Evolutionary conservation across 2,329 filamentous ascomycete species (phyloP).

Genomic region (Alternaria alternata): DNA sequence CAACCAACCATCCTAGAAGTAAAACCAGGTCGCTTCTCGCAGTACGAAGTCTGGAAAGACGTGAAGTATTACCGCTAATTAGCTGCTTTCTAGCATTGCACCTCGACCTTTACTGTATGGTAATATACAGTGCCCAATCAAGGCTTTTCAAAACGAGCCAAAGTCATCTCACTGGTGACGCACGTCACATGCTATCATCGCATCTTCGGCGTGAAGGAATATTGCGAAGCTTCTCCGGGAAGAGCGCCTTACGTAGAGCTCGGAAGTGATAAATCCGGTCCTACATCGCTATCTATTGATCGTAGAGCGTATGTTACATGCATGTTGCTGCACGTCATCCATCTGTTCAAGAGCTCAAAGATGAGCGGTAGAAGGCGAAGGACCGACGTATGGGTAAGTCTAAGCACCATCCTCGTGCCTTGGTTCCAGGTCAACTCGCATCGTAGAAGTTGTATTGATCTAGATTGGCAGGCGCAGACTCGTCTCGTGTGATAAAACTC

Average conservation of each 20-base stretch:
- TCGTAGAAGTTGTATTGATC: conserved; percentile 42
- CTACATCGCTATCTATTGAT: background rate
- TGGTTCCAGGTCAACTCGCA: conserved; percentile 17
- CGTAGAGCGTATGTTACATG: background rate
- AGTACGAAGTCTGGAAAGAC: background rate
- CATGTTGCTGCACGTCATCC: background rate
- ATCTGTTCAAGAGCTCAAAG: background rate
- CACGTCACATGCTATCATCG: background rate
- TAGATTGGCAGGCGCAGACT: conserved; percentile 26
- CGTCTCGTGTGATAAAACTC: conserved; percentile 39
- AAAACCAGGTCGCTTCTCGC: background rate
- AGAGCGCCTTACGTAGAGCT: background rate
- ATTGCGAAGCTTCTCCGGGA: background rate
- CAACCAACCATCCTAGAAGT: background rate
- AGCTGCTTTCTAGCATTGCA: background rate
- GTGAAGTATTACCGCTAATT: background rate
- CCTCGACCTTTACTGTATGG: background rate
- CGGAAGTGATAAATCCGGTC: background rate
- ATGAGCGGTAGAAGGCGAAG: background rate
- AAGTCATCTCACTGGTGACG: background rate
- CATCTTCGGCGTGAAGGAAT: background rate
- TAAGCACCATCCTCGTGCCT: background rate
- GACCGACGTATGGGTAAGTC: background rate
- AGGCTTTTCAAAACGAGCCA: background rate
- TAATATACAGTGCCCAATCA: background rate